These are phyloP conservation scores for Salix exigua DNA, from an alignment of 345 rosid species.

Conservation along the genomic window DNA sequence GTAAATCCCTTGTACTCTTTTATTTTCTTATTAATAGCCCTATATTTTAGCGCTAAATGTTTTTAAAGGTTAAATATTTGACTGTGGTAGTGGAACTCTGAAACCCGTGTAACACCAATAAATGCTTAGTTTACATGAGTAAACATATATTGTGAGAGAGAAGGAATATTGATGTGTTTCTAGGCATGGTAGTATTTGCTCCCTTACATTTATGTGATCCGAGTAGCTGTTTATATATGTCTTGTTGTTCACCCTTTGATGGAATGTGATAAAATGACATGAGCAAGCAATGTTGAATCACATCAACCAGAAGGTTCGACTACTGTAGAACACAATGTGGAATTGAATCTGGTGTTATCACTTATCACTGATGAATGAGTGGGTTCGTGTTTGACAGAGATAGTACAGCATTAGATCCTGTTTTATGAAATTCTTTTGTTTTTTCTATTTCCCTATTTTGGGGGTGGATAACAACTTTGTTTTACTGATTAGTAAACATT, in stretches of 20 bases:
- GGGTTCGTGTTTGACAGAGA: neutral
- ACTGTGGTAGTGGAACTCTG: neutral
- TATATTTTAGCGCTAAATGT: neutral
- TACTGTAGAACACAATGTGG: neutral
- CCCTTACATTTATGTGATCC: neutral
- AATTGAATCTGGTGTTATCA: neutral
- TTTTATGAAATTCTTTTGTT: neutral
- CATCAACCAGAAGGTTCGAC: neutral
- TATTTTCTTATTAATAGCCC: neutral
- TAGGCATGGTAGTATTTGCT: neutral
- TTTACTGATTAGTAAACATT: too few species aligned
- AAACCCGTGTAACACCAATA: too few species aligned
- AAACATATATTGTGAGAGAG: too few species aligned
- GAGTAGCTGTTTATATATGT: too few species aligned
- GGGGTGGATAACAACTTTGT: neutral
- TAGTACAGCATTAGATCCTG: neutral
- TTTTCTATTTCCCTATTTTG: neutral
- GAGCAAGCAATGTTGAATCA: neutral
- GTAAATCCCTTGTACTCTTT: slow-evolving; percentile 6
- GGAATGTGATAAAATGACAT: neutral
- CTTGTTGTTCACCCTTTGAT: neutral
- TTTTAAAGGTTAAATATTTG: neutral
- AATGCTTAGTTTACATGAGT: too few species aligned
- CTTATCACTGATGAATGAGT: neutral
- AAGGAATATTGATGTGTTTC: too few species aligned